phyloP scores from a whole-genome alignment of 768 basidiomycete genomes.

The Pisolithus sp. region DNA sequence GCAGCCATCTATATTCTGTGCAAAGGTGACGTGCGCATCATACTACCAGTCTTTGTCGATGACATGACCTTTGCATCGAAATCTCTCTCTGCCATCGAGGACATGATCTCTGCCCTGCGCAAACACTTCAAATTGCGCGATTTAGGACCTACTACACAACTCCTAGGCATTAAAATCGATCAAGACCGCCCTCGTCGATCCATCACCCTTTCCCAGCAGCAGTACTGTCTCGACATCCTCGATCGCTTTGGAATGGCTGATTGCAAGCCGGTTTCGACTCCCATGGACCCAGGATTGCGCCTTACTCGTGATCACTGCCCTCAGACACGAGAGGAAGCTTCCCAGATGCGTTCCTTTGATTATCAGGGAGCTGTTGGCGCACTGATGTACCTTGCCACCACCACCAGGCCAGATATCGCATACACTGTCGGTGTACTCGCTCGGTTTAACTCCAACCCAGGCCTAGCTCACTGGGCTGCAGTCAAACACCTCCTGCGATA shows the following conservation, averaged over 20 bases:
- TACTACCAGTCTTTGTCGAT: slow-evolving; percentile 28
- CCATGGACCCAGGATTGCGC: slow-evolving; percentile 7
- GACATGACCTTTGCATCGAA: slow-evolving; percentile 26
- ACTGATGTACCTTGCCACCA: slow-evolving; percentile 9
- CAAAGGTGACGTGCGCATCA: slow-evolving; percentile 14
- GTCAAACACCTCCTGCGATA: slow-evolving; percentile 10
- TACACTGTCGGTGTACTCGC: slow-evolving; percentile 16
- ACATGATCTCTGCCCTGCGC: background rate
- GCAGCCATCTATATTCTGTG: slow-evolving; percentile 20
- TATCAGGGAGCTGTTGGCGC: slow-evolving; percentile 11
- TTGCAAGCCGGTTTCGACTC: slow-evolving; percentile 13
- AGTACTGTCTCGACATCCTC: slow-evolving; percentile 16
- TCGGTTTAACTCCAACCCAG: slow-evolving; percentile 21
- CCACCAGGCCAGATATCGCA: slow-evolving; percentile 18
- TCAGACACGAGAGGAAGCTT: slow-evolving; percentile 1
- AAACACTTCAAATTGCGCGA: slow-evolving; percentile 9
- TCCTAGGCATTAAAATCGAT: slow-evolving; percentile 19
- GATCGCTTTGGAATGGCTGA: slow-evolving; percentile 17
- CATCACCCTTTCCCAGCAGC: slow-evolving; percentile 12
- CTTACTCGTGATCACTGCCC: slow-evolving; percentile 2
- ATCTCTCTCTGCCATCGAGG: background rate
- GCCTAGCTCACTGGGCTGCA: slow-evolving; percentile 15
- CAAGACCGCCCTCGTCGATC: slow-evolving; percentile 3
- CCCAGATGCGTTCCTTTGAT: slow-evolving; percentile 3
- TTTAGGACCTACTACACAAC: slow-evolving; percentile 11